Evolutionary conservation across 2,329 filamentous ascomycete genomes (phyloP), one percentile per base, ranked within the genome.

Genomic region (Ustulina deusta): DNA sequence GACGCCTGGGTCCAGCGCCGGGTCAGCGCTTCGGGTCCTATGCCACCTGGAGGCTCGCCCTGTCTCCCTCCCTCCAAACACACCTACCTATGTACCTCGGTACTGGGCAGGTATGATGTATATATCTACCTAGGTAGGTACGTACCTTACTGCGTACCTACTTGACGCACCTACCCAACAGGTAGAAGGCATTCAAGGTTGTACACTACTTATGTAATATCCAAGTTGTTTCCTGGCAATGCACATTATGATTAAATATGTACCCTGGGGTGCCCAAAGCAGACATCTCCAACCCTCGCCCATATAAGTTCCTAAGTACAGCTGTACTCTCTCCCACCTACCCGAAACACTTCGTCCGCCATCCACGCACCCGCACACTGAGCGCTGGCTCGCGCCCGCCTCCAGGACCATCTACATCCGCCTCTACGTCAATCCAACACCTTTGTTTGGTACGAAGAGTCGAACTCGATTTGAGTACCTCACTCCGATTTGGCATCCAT

Each of bases 291-390:
- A 52, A 46, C 62, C 42, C 20, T 61, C 52, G 51, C 51, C 25
- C 49, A 46, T 51, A 20, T 22, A 17, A n/a, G 11, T 61, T 46
- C 57, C 57, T 52, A 61, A 61, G 63, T 61, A 61, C 63, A 27
- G 27, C 20, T 22, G 34, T 49, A 29, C 55, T 44, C 61, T 32
- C 61, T 56, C 25, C 25, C 27, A 55, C 27, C 49, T 49, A 55
- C 40, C 36, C 36, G 36, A 38, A 38, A 38, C 36, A 38, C 36
- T n/a, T 49, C 7, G 4, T 32, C 34, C 29, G 22, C 59, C 61
- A 61, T 36, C 34, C 15, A 57, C 51, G 36, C 56, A 38, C 20
- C 40, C 32, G 6, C 40, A 36, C 60, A 34, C 61, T 22, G 10
- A 49, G 49, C 58, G 10, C 22, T 46, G 22, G 42, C 22, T 46